A percentile compares a stretch with the other conserved stretches of the same genome.
Evolutionary conservation across 192 early-diverging fungal species (phyloP).

Genomic region (Entomortierella beljakovae): DNA sequence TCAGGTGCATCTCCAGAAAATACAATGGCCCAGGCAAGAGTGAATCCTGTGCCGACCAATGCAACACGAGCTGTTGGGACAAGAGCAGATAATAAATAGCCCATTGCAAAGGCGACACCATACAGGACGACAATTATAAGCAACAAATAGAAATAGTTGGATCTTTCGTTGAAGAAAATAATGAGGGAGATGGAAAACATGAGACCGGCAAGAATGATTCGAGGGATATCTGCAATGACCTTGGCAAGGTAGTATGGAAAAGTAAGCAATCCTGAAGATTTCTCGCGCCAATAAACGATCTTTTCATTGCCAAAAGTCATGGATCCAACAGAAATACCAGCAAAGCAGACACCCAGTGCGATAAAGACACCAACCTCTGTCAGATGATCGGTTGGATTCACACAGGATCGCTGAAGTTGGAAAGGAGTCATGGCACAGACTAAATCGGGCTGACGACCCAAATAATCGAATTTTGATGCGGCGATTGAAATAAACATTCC

Average conservation of each 20-base stretch:
- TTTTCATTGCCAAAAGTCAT: slow-evolving; percentile 73
- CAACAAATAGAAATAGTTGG: slow-evolving; percentile 42
- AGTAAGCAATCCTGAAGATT: slow-evolving; percentile 65
- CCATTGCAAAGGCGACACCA: slow-evolving; percentile 68
- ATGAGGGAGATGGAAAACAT: slow-evolving; percentile 71
- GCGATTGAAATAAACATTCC: slow-evolving; percentile 66
- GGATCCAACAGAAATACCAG: slow-evolving; percentile 68
- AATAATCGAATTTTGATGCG: slow-evolving; percentile 59
- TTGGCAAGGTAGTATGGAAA: slow-evolving; percentile 74
- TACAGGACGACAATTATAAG: slow-evolving; percentile 64
- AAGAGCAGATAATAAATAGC: slow-evolving; percentile 65
- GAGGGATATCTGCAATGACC: slow-evolving; percentile 68
- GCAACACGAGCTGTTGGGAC: slow-evolving; percentile 55
- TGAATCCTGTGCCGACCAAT: slow-evolving; percentile 68
- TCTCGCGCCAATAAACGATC: slow-evolving; percentile 75
- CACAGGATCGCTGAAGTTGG: slow-evolving; percentile 31
- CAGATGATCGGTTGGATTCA: slow-evolving; percentile 48
- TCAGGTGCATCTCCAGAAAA: slow-evolving; percentile 68
- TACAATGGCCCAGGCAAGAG: slow-evolving; percentile 70
- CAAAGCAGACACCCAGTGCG: slow-evolving; percentile 66
- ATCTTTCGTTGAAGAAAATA: slow-evolving; percentile 63
- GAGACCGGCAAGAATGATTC: slow-evolving; percentile 65
- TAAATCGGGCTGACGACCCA: slow-evolving; percentile 59
- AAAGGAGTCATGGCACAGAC: slow-evolving; percentile 62
- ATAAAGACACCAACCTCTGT: slow-evolving; percentile 67